Conservation (phyloP, 345 rosid genomes). For the Rhodamnia argentea region DNA sequence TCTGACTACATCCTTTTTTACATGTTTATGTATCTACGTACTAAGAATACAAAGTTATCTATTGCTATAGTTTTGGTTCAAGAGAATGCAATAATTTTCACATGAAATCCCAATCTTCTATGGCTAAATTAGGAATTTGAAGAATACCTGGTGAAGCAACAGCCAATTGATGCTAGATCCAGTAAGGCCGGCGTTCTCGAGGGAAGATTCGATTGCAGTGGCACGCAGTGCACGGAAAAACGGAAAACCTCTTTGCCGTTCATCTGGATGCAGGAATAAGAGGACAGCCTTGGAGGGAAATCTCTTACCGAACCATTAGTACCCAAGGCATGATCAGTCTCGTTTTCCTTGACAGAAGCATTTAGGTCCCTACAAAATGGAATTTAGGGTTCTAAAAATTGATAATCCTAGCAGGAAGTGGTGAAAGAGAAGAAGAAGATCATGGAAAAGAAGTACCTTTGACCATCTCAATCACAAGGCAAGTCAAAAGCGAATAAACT, state of each 20-base stretch:
- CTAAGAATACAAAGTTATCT: neutral
- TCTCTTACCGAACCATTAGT: conserved; percentile 51
- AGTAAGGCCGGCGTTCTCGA: conserved; percentile 66
- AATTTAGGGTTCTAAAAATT: neutral
- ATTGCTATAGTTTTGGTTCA: neutral
- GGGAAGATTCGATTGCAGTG: conserved; percentile 73
- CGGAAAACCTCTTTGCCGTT: conserved; percentile 93
- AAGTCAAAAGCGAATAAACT: conserved; percentile 76
- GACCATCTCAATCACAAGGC: conserved; percentile 81
- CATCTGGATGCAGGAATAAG: conserved; percentile 71
- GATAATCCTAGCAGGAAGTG: neutral
- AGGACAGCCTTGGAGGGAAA: conserved; percentile 52
- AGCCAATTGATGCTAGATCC: conserved; percentile 78
- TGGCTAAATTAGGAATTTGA: neutral
- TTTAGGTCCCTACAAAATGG: conserved; percentile 54
- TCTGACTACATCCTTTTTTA: neutral
- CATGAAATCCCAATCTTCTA: neutral
- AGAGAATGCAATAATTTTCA: neutral
- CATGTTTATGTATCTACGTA: neutral
- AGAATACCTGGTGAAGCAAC: conserved; percentile 81
- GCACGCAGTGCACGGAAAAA: conserved; percentile 76
- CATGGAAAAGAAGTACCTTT: conserved; percentile 27
- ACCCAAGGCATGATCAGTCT: conserved; percentile 29
- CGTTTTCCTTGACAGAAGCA: conserved; percentile 30
- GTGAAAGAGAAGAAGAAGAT: neutral